phyloP scores from a whole-genome alignment of 1,284 basidiomycete species.

The Bjerkandera adusta region DNA sequence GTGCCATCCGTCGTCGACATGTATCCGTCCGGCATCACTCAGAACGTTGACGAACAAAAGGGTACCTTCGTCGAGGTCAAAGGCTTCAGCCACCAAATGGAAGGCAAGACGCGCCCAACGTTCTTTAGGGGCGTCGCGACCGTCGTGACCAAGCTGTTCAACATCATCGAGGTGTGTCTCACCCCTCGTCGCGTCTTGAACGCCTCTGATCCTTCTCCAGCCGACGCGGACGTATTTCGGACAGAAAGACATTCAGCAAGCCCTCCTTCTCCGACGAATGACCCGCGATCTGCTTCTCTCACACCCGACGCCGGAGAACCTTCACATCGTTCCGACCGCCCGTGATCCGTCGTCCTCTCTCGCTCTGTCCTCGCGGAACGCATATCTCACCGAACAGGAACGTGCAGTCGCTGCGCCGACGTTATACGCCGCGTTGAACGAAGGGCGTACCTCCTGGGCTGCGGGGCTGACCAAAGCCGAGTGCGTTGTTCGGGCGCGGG shows the following conservation, averaged over 20 bases:
- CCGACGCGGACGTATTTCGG: slow-evolving; percentile 95
- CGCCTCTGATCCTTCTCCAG: slow-evolving; percentile 35
- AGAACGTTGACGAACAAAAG: slow-evolving; percentile 72
- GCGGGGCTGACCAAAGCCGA: slow-evolving; percentile 49
- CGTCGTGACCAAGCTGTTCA: slow-evolving; percentile 94
- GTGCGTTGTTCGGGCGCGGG: slow-evolving; percentile 46
- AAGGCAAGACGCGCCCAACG: slow-evolving; percentile 79
- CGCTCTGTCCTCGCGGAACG: slow-evolving; percentile 91
- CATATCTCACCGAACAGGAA: slow-evolving; percentile 73
- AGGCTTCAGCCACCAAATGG: slow-evolving; percentile 86
- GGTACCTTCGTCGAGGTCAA: slow-evolving; percentile 93
- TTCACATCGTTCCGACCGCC: slow-evolving; percentile 84
- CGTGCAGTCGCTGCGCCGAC: slow-evolving; percentile 64
- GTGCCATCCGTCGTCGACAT: slow-evolving; percentile 76
- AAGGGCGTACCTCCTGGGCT: slow-evolving; percentile 55
- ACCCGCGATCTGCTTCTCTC: slow-evolving; percentile 79
- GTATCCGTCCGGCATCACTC: slow-evolving; percentile 87
- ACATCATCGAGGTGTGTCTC: slow-evolving; percentile 71
- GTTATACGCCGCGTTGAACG: slow-evolving; percentile 68
- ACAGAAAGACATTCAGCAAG: slow-evolving; percentile 98
- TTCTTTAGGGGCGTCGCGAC: slow-evolving; percentile 98
- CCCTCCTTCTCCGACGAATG: slow-evolving; percentile 83
- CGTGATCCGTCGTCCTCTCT: slow-evolving; percentile 65
- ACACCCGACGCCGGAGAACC: slow-evolving; percentile 66
- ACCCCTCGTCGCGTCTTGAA: not conserved